Evolutionary conservation across 306 rosid genomes (phyloP).

Genomic region (Trifolium pratense): DNA sequence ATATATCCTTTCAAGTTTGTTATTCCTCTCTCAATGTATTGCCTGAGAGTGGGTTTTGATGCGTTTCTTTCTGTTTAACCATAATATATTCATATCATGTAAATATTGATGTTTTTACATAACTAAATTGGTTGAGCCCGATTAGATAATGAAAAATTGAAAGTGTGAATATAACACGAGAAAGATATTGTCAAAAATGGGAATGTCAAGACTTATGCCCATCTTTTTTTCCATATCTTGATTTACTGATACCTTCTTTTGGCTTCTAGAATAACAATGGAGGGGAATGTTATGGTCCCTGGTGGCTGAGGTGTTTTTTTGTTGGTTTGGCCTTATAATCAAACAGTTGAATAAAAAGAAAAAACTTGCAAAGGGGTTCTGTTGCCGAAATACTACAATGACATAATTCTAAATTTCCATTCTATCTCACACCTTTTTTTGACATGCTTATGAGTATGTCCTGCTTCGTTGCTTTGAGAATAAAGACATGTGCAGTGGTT

Average conservation of each 20-base stretch:
- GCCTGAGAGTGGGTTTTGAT: constrained; percentile 22
- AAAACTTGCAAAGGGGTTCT: not conserved
- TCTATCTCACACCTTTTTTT: not conserved
- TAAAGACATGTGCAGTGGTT: not conserved
- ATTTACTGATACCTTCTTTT: not conserved
- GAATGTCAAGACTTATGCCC: not conserved
- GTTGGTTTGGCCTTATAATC: not conserved
- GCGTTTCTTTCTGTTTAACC: constrained; percentile 8
- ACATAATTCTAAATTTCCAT: not conserved
- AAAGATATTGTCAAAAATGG: constrained; percentile 9
- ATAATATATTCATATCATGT: constrained; percentile 12
- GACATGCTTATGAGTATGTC: constrained; percentile 5
- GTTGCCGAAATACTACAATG: not conserved
- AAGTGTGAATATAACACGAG: not conserved
- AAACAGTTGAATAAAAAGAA: not conserved
- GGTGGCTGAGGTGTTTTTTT: not conserved
- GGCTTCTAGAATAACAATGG: constrained; percentile 1
- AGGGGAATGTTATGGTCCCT: not conserved
- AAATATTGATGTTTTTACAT: constrained; percentile 26
- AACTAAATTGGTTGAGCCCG: not conserved
- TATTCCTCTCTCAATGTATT: constrained; percentile 34
- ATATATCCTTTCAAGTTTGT: constrained; percentile 28
- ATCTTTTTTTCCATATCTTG: not conserved
- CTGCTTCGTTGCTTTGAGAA: not conserved
- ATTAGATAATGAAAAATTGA: not conserved